Evolutionary conservation across 2,329 filamentous ascomycete species (phyloP).

Genomic region (Pseudogymnoascus verrucosus): DNA sequence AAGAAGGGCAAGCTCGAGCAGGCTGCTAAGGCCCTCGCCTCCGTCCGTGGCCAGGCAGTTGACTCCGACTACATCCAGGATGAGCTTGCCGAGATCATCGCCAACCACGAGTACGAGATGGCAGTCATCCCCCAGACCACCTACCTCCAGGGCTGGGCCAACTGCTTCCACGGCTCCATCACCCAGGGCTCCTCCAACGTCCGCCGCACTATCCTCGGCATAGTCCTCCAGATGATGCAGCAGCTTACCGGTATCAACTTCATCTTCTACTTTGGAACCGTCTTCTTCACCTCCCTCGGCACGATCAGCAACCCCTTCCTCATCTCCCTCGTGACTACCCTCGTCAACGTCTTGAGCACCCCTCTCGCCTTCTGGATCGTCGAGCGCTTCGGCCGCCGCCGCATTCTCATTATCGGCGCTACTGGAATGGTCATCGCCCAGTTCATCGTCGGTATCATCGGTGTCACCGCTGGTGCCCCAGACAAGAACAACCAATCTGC

Average conservation of each 20-base stretch:
- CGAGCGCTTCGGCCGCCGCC: slow-evolving; percentile 72
- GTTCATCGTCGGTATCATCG: slow-evolving; percentile 69
- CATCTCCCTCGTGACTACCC: slow-evolving; percentile 47
- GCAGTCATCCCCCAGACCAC: slow-evolving; percentile 53
- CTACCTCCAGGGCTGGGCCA: slow-evolving; percentile 62
- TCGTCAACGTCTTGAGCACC: slow-evolving; percentile 42
- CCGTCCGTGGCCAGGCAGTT: slow-evolving; percentile 63
- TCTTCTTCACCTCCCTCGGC: slow-evolving; percentile 69
- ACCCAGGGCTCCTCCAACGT: slow-evolving; percentile 56
- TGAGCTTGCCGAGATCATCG: slow-evolving; percentile 75
- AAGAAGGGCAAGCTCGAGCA: slow-evolving; percentile 61
- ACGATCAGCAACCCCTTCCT: slow-evolving; percentile 51
- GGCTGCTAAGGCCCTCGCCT: slow-evolving; percentile 53
- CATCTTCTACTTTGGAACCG: slow-evolving; percentile 79
- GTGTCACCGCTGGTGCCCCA: slow-evolving; percentile 44
- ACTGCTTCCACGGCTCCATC: slow-evolving; percentile 59
- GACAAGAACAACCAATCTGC: slow-evolving; percentile 44
- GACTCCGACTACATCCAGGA: slow-evolving; percentile 67
- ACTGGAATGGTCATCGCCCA: slow-evolving; percentile 74
- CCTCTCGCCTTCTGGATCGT: slow-evolving; percentile 80
- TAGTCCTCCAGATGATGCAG: slow-evolving; percentile 75
- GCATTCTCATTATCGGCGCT: slow-evolving; percentile 71
- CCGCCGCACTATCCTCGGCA: slow-evolving; percentile 63
- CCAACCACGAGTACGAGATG: slow-evolving; percentile 79
- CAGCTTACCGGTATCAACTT: slow-evolving; percentile 80